Conservation (phyloP, 78 protist genomes). For the Corallochytrium limacisporum region DNA sequence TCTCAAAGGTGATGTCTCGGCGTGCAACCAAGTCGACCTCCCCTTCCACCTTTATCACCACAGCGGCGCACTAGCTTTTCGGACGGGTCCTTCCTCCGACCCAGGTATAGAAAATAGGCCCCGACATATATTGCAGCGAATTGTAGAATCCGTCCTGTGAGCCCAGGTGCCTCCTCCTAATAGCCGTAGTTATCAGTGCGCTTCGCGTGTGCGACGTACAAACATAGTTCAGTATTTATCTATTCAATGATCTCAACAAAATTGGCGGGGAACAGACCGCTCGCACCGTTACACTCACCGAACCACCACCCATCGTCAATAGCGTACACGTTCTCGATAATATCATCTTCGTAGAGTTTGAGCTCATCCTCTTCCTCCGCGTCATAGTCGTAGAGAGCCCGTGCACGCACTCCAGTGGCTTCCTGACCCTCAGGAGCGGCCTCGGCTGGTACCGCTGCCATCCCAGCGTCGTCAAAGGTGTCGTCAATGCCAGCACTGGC, state of each 20-base stretch:
- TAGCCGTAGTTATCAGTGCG: too few species aligned
- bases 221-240: background rate
- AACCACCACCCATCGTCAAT: background rate
- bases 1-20: too few species aligned
- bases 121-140: too few species aligned
- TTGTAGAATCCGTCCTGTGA: too few species aligned
- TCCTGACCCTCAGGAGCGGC: background rate
- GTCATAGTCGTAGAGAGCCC: background rate
- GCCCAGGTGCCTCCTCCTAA: too few species aligned
- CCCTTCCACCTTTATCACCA: too few species aligned
- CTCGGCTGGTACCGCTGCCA: background rate
- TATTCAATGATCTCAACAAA: background rate
- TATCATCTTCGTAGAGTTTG: background rate
- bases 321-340: background rate
- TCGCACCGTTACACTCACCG: background rate
- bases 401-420: background rate
- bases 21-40: too few species aligned
- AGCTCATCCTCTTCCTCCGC: background rate
- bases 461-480: too few species aligned
- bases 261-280: slow-evolving; percentile 5
- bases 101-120: too few species aligned
- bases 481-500: background rate
- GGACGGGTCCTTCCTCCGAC: too few species aligned
- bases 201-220: too few species aligned
- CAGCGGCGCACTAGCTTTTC: too few species aligned